Percentiles rank a stretch among this genome's conserved stretches.
These are phyloP conservation scores for Pythium monospermum DNA, from an alignment of 352 stramenopile species.

Conservation along the genomic window DNA sequence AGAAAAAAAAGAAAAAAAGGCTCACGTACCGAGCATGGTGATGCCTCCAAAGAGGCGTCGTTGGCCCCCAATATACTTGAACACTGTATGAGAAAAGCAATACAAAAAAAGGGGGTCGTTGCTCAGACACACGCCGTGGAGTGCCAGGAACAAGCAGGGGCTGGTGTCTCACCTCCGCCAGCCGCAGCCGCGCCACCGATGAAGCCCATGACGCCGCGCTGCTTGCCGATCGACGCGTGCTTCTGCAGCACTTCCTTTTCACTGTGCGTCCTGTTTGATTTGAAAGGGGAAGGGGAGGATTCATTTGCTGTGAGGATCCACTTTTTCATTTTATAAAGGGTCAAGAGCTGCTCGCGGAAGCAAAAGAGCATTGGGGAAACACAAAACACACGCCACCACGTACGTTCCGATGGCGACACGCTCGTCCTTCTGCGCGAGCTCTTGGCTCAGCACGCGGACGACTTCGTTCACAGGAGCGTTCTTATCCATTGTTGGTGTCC, in stretches of 20 bases:
- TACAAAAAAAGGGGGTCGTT: too few relatives aligned
- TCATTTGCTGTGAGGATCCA: too few relatives aligned
- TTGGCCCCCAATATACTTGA: slow-evolving; percentile 16
- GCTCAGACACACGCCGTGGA: too few relatives aligned
- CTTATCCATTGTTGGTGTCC: slow-evolving; percentile 5
- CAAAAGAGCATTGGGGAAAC: too few relatives aligned
- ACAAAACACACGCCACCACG: slow-evolving; percentile 20
- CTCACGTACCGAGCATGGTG: slow-evolving; percentile 19
- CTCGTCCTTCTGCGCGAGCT: slow-evolving; percentile 49
- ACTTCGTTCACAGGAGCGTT: slow-evolving; percentile 49
- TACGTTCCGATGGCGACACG: slow-evolving; percentile 54
- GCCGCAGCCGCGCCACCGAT: slow-evolving; percentile 23
- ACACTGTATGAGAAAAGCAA: too few relatives aligned
- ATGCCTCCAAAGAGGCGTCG: slow-evolving; percentile 18
- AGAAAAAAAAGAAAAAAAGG: neutral
- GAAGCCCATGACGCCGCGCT: slow-evolving; percentile 38
- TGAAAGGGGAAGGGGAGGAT: too few relatives aligned
- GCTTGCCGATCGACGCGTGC: slow-evolving; percentile 42
- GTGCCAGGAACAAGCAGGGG: too few relatives aligned
- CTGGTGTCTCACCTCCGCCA: slow-evolving; percentile 28
- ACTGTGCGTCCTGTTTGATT: slow-evolving; percentile 52
- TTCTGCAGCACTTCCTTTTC: slow-evolving; percentile 59
- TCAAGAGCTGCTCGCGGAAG: too few relatives aligned
- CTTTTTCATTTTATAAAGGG: too few relatives aligned
- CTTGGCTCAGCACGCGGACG: slow-evolving; percentile 55